Conservation (phyloP, 2,329 filamentous ascomycete genomes). For the Penicillium freii region DNA sequence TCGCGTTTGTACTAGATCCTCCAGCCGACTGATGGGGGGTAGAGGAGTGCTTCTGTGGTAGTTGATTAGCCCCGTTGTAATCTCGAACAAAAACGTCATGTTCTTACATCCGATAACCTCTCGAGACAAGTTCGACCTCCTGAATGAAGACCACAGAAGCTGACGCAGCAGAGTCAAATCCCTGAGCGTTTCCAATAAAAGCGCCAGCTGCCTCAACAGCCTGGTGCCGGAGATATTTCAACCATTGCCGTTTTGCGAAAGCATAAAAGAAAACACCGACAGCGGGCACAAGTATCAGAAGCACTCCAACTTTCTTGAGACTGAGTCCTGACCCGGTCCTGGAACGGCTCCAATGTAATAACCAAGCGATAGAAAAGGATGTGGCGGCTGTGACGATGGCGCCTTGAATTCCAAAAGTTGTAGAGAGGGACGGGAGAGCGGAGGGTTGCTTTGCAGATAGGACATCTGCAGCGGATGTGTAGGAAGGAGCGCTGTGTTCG, state of each 20-base stretch:
- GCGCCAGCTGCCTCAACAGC: slow-evolving; percentile 66
- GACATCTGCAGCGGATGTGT: slow-evolving; percentile 39
- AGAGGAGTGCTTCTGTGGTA: slow-evolving; percentile 72
- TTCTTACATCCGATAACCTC: slow-evolving; percentile 78
- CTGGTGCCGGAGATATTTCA: slow-evolving; percentile 73
- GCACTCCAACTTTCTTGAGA: slow-evolving; percentile 40
- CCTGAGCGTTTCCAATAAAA: slow-evolving; percentile 72
- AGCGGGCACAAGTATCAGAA: slow-evolving; percentile 49
- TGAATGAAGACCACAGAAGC: slow-evolving; percentile 80
- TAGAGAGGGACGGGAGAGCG: slow-evolving; percentile 37
- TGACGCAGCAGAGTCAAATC: slow-evolving; percentile 73
- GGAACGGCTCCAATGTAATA: slow-evolving; percentile 69
- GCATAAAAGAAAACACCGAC: slow-evolving; percentile 63
- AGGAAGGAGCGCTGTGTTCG: slow-evolving; percentile 51
- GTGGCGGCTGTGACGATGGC: slow-evolving; percentile 63
- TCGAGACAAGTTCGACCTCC: slow-evolving; percentile 91
- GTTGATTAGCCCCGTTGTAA: slow-evolving; percentile 17
- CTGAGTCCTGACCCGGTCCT: slow-evolving; percentile 49
- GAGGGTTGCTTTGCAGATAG: slow-evolving; percentile 31
- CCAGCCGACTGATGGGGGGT: slow-evolving; percentile 87
- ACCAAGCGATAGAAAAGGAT: slow-evolving; percentile 62
- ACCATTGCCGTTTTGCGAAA: slow-evolving; percentile 75
- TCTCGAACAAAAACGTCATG: not conserved
- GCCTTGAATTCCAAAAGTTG: slow-evolving; percentile 59
- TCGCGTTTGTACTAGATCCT: slow-evolving; percentile 74